phyloP scores from a whole-genome alignment of 2,329 filamentous ascomycete species.

The Aureobasidium subglaciale region DNA sequence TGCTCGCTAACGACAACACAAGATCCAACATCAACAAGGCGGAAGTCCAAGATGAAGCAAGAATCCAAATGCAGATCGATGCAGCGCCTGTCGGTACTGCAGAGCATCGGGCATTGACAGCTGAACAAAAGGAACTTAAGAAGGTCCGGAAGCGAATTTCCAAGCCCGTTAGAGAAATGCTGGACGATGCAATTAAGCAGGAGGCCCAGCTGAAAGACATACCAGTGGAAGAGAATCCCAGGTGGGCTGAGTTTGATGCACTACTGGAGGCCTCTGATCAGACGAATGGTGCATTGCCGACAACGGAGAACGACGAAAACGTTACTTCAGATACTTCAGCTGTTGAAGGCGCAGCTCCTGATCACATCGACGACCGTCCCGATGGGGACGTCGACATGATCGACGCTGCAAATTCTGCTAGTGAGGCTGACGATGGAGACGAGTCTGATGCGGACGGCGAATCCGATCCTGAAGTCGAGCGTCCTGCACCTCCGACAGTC shows the following conservation, averaged over 20 bases:
- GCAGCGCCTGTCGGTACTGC: conserved; percentile 28
- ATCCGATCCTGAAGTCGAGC: conserved; percentile 15
- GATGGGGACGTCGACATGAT: conserved; percentile 23
- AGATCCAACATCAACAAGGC: conserved; percentile 30
- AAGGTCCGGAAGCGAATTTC: conserved; percentile 85
- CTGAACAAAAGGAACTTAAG: conserved; percentile 72
- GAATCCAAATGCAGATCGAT: conserved; percentile 37
- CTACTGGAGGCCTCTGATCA: conserved; percentile 52
- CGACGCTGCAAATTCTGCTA: conserved; percentile 19
- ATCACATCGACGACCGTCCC: conserved; percentile 3
- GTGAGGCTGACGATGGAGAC: background rate
- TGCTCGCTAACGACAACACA: conserved; percentile 49
- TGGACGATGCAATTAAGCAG: conserved; percentile 68
- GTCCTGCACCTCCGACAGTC: background rate
- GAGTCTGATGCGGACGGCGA: conserved; percentile 21
- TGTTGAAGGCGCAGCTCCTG: conserved; percentile 30
- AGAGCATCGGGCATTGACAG: conserved; percentile 35
- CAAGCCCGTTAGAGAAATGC: conserved; percentile 68
- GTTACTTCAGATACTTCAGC: conserved; percentile 24
- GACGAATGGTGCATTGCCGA: conserved; percentile 7
- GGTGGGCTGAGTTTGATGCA: conserved; percentile 56
- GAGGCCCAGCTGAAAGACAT: conserved; percentile 75
- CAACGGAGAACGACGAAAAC: conserved; percentile 15
- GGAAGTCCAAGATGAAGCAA: conserved; percentile 27
- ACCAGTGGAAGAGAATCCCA: conserved; percentile 60